phyloP scores from a whole-genome alignment of 2,329 filamentous ascomycete genomes.

The Diaporthe sp. region DNA sequence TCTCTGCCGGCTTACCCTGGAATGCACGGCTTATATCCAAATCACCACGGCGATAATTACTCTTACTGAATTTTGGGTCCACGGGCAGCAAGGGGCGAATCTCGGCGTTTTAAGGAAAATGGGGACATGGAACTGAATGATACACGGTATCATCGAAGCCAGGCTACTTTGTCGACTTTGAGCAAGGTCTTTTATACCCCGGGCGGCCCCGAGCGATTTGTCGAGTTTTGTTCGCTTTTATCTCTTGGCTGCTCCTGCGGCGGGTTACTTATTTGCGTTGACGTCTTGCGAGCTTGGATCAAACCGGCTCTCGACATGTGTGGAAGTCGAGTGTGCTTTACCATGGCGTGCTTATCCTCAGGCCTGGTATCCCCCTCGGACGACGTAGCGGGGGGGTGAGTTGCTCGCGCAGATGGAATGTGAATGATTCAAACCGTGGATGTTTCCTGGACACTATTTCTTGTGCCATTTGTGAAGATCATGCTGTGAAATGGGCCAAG shows the following conservation, averaged over 20 bases:
- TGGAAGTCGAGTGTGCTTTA: not conserved
- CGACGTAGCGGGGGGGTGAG: not conserved
- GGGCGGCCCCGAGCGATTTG: conserved; percentile 28
- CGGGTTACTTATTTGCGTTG: not conserved
- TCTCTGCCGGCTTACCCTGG: not conserved
- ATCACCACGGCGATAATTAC: conserved; percentile 5
- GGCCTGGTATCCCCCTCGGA: not conserved
- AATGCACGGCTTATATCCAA: not conserved
- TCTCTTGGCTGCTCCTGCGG: not conserved
- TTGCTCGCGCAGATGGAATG: not conserved
- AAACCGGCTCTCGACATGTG: not conserved
- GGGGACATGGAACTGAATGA: conserved; percentile 21
- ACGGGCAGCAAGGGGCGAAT: conserved; percentile 1
- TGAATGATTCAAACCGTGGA: not conserved
- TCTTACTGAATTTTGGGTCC: not conserved
- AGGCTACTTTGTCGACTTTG: conserved; percentile 32
- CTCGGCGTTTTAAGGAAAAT: conserved; percentile 34
- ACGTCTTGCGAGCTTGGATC: not conserved
- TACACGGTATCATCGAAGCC: conserved; percentile 34
- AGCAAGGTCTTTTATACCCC: conserved; percentile 41
- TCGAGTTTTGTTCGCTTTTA: not conserved
- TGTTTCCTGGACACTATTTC: not conserved
- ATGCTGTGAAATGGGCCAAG: not conserved
- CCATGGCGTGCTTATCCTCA: not conserved
- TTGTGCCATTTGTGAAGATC: not conserved